phyloP scores from a whole-genome alignment of 176 grass and related monocot genomes.

The Pontederia crassipes region DNA sequence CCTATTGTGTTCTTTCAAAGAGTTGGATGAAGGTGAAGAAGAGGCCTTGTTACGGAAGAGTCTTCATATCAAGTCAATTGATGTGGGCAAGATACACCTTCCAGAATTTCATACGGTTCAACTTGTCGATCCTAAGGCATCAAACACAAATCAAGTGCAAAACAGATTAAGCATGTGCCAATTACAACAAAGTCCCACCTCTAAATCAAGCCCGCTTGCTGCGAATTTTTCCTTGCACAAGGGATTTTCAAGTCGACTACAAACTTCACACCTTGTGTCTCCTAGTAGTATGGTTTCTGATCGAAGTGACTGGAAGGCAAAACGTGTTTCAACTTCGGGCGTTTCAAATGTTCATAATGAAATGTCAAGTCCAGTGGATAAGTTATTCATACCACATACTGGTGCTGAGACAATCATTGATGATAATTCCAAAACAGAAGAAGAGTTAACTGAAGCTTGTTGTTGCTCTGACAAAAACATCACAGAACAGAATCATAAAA shows the following conservation, averaged over 20 bases:
- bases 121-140: neutral
- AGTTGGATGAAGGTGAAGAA: constrained; percentile 31
- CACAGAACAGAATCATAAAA: constrained; percentile 6
- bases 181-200: constrained; percentile 24
- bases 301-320: neutral
- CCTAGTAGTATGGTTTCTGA: neutral
- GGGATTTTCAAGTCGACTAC: constrained; percentile 18
- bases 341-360: neutral
- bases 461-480: neutral
- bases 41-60: constrained; percentile 26
- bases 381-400: constrained; percentile 20
- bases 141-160: neutral
- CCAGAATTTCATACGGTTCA: constrained; percentile 20
- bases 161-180: neutral
- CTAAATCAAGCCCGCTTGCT: constrained; percentile 11
- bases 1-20: constrained; percentile 30
- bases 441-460: constrained; percentile 16
- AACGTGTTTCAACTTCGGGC: constrained; percentile 15
- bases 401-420: constrained; percentile 16
- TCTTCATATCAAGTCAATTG: constrained; percentile 32
- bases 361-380: constrained; percentile 3
- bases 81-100: constrained; percentile 22
- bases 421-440: constrained; percentile 10
- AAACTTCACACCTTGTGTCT: constrained; percentile 4
- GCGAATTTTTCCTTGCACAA: constrained; percentile 29